Base-by-base conservation (phyloP, 768 basidiomycete species). In the Cyclocybe aegerita region DNA sequence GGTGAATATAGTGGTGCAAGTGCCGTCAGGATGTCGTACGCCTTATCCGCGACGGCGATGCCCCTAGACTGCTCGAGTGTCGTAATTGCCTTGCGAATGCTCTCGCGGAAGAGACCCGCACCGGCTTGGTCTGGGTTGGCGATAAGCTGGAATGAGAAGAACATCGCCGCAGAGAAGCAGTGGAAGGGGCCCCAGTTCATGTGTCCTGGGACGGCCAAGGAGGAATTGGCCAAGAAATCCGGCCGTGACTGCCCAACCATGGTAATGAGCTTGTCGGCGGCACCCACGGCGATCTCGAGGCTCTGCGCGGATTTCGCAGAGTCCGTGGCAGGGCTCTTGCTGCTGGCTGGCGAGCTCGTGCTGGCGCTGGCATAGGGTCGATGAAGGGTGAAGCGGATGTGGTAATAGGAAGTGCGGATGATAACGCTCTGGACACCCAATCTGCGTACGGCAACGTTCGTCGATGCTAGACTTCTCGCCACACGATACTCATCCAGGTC, bases 91-190 rank as follows among this genome's bases (percentile, higher is more conserved):
- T 85, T 86, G 58, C 78, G 79, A 60, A 93, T 86, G 59, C 85
- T 87, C 32, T 79, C 78, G 14, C 89, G 85, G 70, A 90, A 90
- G 33, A 89, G 73, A 29, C 80, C 80, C 38, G 87, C 87, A 17
- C 86, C 89, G 39, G 86, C 85, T 55, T 90, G 88, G 53, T 88
- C 87, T 44, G 88, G 86, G 59, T 88, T 85, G 33, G 84, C 79
- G 59, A 91, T 85, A 43, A 92, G 78, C 60, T 92, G 89, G 70
- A 91, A 91, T n/a, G 88, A 87, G 78, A 92, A 90, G 70, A 92
- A 92, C 85, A 92, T 90, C 43, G 88, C 88, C 14, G 90, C 88
- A 42, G 85, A 85, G 72, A 92, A 92, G 58, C 86, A 82, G 61
- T 93, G 89, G 70, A 87, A 88, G 0, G 89, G 87, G 4, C 85